Base-by-base conservation (phyloP, 768 basidiomycete species). In the Coprinopsis strossmayeri region DNA sequence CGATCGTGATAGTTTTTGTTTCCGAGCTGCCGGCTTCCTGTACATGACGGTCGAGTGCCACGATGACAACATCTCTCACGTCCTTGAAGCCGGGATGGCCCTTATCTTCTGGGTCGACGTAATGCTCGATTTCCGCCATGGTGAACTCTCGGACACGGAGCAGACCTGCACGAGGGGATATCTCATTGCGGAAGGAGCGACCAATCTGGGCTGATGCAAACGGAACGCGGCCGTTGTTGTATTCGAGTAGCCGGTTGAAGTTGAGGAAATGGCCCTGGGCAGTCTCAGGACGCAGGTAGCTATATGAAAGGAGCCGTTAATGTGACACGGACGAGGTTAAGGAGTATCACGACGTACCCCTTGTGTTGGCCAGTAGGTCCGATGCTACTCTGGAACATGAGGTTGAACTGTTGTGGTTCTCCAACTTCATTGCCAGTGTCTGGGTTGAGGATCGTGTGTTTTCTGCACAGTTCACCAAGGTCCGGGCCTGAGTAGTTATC, bases 61-160 rank as follows among this genome's bases (percentile, higher is more conserved):
- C 69, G 40, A 98, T 74, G 43, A 74, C 77, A 52, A 91, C 72
- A 57, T 91, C 79, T 49, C 81, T 81, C 51, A 87, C 81, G 55
- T 94, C 89, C 41, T 63, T 61, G 73, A 98, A 99, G n/a, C 82
- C 78, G 21, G 76, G 70, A 67, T 98, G 96, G 3, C 65, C 69
- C 71, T 98, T 99, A 71, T 96, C 84, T 35, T 77, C 76, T 12
- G 96, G 96, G 72, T 98, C 96, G 57, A 99, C 96, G 55, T 74
- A 99, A 71, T 99, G 96, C 69, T 99, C 96, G 62, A 99, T 96
- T 72, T 99, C 96, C 39, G 93, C 96, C 95, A 98, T 96, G 10
- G 91, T 96, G 71, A 98, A 99, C 66, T 99, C 96, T 56, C 95
- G 89, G 26, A 98, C 95, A 52, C 96, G 93, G 40, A 99, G 78